Conservation (phyloP, 352 stramenopile genomes). For the Phytopythium sindhum region DNA sequence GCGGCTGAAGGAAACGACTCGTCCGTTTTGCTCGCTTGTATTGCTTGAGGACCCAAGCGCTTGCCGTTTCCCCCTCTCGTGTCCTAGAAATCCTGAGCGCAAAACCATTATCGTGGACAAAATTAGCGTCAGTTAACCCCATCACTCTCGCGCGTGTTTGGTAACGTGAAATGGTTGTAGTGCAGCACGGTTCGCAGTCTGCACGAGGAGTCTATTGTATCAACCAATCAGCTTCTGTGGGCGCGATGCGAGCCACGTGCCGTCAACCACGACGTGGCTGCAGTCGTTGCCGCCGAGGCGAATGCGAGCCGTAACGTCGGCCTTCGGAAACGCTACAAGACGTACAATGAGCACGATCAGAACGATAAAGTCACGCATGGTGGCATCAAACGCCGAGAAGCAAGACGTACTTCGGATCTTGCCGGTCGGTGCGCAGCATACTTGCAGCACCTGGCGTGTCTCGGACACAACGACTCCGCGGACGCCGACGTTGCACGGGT, state of each 20-base stretch:
- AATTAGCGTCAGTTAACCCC: not conserved
- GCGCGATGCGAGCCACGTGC: constrained; percentile 43
- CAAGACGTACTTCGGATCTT: constrained; percentile 52
- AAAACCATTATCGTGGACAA: no score
- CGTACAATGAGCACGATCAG: not conserved
- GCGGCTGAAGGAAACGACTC: no score
- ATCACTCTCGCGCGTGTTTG: no score
- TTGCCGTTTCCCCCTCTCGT: not conserved
- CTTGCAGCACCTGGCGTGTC: constrained; percentile 53
- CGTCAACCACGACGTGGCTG: constrained; percentile 40
- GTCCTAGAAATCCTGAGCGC: not conserved
- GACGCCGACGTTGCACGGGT: constrained; percentile 51
- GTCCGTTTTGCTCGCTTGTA: no score
- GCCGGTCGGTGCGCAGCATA: constrained; percentile 35
- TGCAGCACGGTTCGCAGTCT: no score
- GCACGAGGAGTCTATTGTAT: not conserved
- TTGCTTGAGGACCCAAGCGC: no score
- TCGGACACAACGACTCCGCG: constrained; percentile 64
- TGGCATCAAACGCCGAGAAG: not conserved
- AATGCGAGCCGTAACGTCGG: constrained; percentile 36
- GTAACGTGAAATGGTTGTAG: not conserved
- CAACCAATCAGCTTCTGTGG: constrained; percentile 5
- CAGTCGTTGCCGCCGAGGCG: constrained; percentile 19
- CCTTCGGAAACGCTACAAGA: constrained; percentile 43
- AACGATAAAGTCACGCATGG: not conserved